Evolutionary conservation across 2,329 filamentous ascomycete genomes (phyloP).

Genomic region (Coccinonectria pachysandricola): DNA sequence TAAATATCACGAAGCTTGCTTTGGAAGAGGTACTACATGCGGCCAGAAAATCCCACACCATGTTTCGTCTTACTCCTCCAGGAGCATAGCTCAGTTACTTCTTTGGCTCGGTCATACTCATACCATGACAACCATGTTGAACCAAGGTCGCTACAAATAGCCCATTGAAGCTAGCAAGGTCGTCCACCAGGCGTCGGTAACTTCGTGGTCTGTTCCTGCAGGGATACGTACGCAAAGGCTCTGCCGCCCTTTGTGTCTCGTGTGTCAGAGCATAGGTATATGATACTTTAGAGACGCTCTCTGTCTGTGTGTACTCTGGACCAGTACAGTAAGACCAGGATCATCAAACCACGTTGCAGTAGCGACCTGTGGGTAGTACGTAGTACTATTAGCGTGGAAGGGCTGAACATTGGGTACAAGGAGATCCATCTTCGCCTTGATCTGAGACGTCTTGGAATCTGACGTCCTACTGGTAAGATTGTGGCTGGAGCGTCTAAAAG

Average conservation of each 20-base stretch:
- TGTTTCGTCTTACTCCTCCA: not conserved
- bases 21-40: conserved; percentile 1
- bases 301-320: not conserved
- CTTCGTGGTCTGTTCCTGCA: not conserved
- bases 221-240: not conserved
- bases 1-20: not conserved
- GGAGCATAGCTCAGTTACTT: not conserved
- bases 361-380: no score
- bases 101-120: not conserved
- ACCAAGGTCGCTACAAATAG: conserved; percentile 1
- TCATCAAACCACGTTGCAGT: no score
- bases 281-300: not conserved
- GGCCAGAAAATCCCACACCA: conserved; percentile 2
- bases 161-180: not conserved
- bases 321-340: not conserved
- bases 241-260: not conserved
- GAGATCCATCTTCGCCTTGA: no score
- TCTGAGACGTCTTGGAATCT: no score
- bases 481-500: no score
- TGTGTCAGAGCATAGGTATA: not conserved
- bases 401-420: no score
- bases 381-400: no score
- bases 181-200: not conserved
- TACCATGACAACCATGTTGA: not conserved
- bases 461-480: no score